These are phyloP conservation scores for Torulaspora indica DNA, from an alignment of 805 yeast genomes.

Conservation along the genomic window DNA sequence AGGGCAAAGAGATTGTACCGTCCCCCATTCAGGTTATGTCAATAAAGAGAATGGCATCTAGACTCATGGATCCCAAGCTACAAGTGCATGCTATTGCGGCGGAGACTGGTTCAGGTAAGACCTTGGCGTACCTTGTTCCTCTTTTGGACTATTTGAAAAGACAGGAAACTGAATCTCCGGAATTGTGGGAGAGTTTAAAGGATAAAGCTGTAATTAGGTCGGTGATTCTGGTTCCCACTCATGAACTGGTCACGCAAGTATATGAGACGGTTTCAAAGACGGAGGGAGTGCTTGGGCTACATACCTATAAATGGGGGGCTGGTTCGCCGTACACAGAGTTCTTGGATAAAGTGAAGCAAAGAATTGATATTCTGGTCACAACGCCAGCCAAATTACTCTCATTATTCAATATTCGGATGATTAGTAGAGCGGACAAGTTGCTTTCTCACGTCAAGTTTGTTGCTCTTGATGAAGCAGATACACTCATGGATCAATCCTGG, in stretches of 20 bases:
- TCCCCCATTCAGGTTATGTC: constrained; percentile 83
- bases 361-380: constrained; percentile 76
- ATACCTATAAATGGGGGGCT: constrained; percentile 57
- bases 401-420: constrained; percentile 35
- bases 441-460: constrained; percentile 50
- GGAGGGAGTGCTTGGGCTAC: constrained; percentile 38
- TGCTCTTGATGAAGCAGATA: constrained; percentile 92
- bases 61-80: constrained; percentile 38
- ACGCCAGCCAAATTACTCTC: constrained; percentile 70
- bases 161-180: constrained; percentile 42
- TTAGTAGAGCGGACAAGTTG: constrained; percentile 39
- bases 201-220: constrained; percentile 53
- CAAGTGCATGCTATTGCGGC: constrained; percentile 81
- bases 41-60: constrained; percentile 39
- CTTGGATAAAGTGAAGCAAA: constrained; percentile 42
- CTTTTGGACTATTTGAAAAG: constrained; percentile 63
- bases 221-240: constrained; percentile 81
- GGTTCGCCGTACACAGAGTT: constrained; percentile 52
- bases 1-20: constrained; percentile 39
- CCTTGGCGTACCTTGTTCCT: constrained; percentile 85
- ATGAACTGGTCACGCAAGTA: constrained; percentile 83
- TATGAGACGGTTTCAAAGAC: constrained; percentile 39
- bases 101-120: constrained; percentile 96
- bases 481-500: constrained; percentile 80
- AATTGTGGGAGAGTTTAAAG: constrained; percentile 35